Evolutionary conservation across 1,139 yeast genomes (phyloP).

Genomic region (Nadsonia commutata): DNA sequence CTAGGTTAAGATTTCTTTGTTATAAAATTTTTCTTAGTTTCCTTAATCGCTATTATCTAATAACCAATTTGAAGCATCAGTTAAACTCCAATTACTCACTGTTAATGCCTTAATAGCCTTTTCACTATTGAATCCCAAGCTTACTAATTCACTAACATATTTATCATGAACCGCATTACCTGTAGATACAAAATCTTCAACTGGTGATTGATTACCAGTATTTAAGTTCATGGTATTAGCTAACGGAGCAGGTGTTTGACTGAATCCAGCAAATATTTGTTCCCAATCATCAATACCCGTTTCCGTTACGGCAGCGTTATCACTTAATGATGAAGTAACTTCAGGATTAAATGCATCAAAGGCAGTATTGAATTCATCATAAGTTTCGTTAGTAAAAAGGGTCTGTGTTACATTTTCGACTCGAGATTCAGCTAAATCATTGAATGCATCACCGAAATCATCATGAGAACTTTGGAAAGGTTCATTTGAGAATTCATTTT

Average conservation of each 20-base stretch:
- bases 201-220: constrained; percentile 1
- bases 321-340: constrained; percentile 3
- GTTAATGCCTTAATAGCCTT: constrained; percentile 57
- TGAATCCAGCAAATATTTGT: constrained; percentile 81
- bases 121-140: constrained; percentile 72
- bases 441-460: too few species aligned
- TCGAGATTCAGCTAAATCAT: too few species aligned
- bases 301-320: too few species aligned
- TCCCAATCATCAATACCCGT: constrained; percentile 99
- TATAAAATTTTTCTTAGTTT: too few species aligned
- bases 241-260: constrained; percentile 32
- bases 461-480: too few species aligned
- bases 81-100: constrained; percentile 58
- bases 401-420: too few species aligned
- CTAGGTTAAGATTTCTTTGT: too few species aligned
- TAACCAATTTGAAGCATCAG: constrained; percentile 71
- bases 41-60: constrained; percentile 44
- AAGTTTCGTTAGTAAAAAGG: constrained; percentile 9
- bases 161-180: constrained; percentile 9
- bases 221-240: constrained; percentile 8
- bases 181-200: not conserved
- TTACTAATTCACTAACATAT: constrained; percentile 57
- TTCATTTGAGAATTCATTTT: too few species aligned
- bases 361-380: constrained; percentile 31
- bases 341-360: constrained; percentile 13